Base-by-base conservation (phyloP, 179 eudicot genomes). In the Spergularia azorica region DNA sequence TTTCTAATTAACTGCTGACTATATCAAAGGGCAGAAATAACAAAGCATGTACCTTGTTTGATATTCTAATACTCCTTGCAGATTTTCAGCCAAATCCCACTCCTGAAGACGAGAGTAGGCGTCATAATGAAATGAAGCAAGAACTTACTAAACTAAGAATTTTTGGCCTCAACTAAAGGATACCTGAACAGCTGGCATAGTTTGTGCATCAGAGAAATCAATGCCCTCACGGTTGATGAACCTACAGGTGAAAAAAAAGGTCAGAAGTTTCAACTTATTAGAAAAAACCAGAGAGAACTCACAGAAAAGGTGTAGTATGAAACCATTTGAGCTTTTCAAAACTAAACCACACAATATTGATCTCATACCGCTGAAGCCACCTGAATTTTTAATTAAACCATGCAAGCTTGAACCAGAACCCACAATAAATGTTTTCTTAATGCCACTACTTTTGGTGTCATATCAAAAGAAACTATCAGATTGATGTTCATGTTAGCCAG, bases 171-270 rank as follows among this genome's bases (percentile, higher is more conserved):
- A 66, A 54, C 38, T 59, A 75, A 62, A 38, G 38, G 41, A 51
- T 82, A 95, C 98, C 98, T 95, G 98, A 85, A 92, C 79, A 50
- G 97, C 81, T 84, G 90, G 98, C 98, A 95, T 92, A 72, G 70
- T 88, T 77, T 95, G 96, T 79, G 97, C 98, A 83, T 95, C 97
- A 78, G 98, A 90, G 86, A 95, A 95, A 81, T 95, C 99, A 69
- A 95, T 93, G 46, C 99, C 99, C 75, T 95, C 98, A 18, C 99
- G 91, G 78, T 95, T 95, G 80, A 91, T 91, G 79, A 93, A 95
- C 87, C 99, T 95, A 77, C 64, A 82, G 58, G 17, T 16, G 58
- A 52, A 32, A 60, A 67, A 54, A 17, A 38, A 12, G 38, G 57
- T 59, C 43, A 52, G n/a, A 73, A 7, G 10, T 48, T 50, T 17